Conservation (phyloP, 2,329 filamentous ascomycete genomes). For the Fusarium sp. region DNA sequence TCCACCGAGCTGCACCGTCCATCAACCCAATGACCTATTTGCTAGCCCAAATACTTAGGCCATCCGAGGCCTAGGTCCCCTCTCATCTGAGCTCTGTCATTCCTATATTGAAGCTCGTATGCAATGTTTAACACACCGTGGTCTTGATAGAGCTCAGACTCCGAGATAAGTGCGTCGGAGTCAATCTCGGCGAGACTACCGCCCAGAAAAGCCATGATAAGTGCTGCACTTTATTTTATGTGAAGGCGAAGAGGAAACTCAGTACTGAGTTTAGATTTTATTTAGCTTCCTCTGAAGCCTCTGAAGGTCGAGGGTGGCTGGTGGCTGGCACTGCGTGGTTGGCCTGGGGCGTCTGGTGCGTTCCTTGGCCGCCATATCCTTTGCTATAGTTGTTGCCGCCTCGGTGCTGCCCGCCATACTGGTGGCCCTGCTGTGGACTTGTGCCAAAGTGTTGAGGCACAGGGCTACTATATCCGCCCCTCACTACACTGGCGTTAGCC, state of each 20-base stretch:
- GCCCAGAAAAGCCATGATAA: conserved; percentile 36
- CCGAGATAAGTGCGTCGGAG: conserved; percentile 37
- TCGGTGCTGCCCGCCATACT: conserved; percentile 66
- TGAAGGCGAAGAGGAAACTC: conserved; percentile 13
- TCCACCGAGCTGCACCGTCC: conserved; percentile 17
- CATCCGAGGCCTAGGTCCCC: conserved; percentile 26
- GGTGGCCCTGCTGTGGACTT: conserved; percentile 72
- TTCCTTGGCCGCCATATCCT: conserved; percentile 57
- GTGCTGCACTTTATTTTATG: conserved; percentile 35
- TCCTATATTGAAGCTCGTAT: conserved; percentile 35
- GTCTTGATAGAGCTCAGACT: conserved; percentile 32
- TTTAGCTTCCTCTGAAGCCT: conserved; percentile 58
- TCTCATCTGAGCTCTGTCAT: conserved; percentile 35
- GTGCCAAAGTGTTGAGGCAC: conserved; percentile 71
- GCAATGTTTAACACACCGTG: conserved; percentile 33
- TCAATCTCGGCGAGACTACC: conserved; percentile 34
- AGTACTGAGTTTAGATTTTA: conserved; percentile 40
- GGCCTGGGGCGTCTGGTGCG: conserved; percentile 52
- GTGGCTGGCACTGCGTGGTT: conserved; percentile 49
- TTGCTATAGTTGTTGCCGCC: conserved; percentile 67
- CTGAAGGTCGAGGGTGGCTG: conserved; percentile 46
- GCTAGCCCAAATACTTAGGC: conserved; percentile 29
- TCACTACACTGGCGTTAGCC: conserved; percentile 62
- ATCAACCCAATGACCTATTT: conserved; percentile 32
- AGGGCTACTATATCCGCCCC: conserved; percentile 67